Evolutionary conservation across 2,329 filamentous ascomycete genomes (phyloP).

Genomic region (Curvularia spicifera): DNA sequence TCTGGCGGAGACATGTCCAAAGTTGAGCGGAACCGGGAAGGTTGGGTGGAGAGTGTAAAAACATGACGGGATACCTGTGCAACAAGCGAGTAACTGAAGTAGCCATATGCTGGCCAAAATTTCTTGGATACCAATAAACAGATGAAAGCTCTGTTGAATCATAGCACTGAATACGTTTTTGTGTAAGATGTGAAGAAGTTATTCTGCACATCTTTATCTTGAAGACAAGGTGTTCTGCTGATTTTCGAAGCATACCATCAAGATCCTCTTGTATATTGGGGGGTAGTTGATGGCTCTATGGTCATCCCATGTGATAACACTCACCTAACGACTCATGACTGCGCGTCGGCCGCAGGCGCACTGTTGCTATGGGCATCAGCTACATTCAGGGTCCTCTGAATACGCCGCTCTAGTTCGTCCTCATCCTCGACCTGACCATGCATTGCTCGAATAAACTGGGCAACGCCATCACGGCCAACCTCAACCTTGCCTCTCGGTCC

Average conservation of each 20-base stretch:
- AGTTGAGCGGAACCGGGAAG: conserved; percentile 40
- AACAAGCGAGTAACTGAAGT: neutral
- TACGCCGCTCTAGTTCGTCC: conserved; percentile 42
- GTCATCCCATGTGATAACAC: neutral
- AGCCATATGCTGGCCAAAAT: neutral
- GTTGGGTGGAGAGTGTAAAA: conserved; percentile 44
- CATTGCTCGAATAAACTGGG: conserved; percentile 64
- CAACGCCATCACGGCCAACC: conserved; percentile 77
- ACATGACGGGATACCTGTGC: neutral
- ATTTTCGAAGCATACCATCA: neutral
- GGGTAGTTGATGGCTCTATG: neutral
- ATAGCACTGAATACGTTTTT: neutral
- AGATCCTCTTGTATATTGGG: neutral
- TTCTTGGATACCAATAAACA: neutral
- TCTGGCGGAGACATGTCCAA: conserved; percentile 31
- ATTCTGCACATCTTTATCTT: neutral
- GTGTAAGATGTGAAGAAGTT: neutral
- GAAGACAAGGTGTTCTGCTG: neutral
- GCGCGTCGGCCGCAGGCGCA: neutral
- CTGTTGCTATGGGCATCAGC: conserved; percentile 24
- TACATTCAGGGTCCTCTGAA: conserved; percentile 44
- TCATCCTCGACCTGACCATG: conserved; percentile 42
- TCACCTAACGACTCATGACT: neutral
- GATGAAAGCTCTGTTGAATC: neutral
- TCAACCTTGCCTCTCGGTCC: conserved; percentile 87